These are phyloP conservation scores for Marasmius sp. DNA, from an alignment of 1,284 basidiomycete species.

Conservation along the genomic window DNA sequence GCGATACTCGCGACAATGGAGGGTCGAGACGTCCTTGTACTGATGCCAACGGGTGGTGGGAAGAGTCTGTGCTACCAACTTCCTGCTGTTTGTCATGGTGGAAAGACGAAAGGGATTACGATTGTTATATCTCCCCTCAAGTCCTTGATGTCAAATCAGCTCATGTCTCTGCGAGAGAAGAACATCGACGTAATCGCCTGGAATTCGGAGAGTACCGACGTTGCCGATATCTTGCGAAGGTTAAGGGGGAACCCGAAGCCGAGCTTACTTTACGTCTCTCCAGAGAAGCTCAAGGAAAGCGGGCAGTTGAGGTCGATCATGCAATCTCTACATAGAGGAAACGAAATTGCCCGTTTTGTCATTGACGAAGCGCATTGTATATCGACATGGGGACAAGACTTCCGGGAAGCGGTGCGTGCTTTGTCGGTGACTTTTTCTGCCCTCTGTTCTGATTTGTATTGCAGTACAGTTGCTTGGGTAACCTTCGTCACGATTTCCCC, in stretches of 20 bases:
- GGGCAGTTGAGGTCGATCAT: conserved; percentile 59
- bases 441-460: conserved; percentile 9
- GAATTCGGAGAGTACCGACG: conserved; percentile 60
- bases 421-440: neutral
- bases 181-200: conserved; percentile 75
- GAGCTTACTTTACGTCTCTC: conserved; percentile 86
- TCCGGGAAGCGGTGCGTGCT: conserved; percentile 67
- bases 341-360: conserved; percentile 84
- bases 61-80: conserved; percentile 89
- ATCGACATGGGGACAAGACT: conserved; percentile 82
- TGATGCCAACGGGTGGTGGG: conserved; percentile 97
- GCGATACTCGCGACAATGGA: conserved; percentile 82
- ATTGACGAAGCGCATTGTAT: conserved; percentile 98
- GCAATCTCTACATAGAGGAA: conserved; percentile 50
- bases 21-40: conserved; percentile 88
- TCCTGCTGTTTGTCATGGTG: conserved; percentile 80
- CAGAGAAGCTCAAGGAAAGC: conserved; percentile 82
- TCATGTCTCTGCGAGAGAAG: conserved; percentile 65
- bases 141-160: conserved; percentile 92
- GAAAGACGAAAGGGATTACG: conserved; percentile 80
- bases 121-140: conserved; percentile 91
- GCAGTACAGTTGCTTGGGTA: conserved; percentile 69
- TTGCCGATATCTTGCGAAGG: conserved; percentile 38
- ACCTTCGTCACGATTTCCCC: conserved; percentile 74
- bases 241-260: conserved; percentile 49